These are phyloP conservation scores for Citrullus amarus DNA, from an alignment of 306 rosid species.

Conservation along the genomic window DNA sequence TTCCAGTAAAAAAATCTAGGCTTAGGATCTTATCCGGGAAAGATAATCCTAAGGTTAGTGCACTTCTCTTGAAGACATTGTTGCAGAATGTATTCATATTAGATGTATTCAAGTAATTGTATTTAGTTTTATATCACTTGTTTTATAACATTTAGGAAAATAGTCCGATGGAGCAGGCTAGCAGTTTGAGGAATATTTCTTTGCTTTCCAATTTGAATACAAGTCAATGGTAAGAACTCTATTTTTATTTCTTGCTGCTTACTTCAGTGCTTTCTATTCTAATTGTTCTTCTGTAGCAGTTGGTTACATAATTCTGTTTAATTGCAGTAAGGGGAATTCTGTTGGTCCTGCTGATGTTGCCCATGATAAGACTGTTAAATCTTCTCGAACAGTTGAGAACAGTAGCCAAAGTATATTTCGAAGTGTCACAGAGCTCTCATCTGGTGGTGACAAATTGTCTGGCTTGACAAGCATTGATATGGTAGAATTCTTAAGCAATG, in stretches of 20 bases:
- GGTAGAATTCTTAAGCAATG: slow-evolving; percentile 30
- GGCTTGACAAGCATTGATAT: slow-evolving; percentile 54
- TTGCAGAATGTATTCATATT: neutral
- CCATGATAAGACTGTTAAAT: slow-evolving; percentile 18
- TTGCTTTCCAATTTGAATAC: slow-evolving; percentile 28
- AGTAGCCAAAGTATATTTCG: slow-evolving; percentile 55
- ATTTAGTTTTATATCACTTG: slow-evolving; percentile 8
- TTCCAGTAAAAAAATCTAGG: slow-evolving; percentile 44
- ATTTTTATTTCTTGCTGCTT: slow-evolving; percentile 28
- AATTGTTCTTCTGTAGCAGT: neutral
- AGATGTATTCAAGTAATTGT: neutral
- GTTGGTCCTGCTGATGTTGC: slow-evolving; percentile 21
- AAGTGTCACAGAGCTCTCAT: slow-evolving; percentile 68
- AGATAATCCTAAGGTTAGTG: slow-evolving; percentile 65
- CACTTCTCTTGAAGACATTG: neutral
- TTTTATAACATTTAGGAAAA: slow-evolving; percentile 37
- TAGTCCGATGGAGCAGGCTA: slow-evolving; percentile 35
- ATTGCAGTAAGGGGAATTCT: slow-evolving; percentile 35
- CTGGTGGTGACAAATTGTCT: slow-evolving; percentile 36
- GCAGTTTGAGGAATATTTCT: slow-evolving; percentile 32
- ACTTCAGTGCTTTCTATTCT: neutral
- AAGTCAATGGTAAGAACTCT: slow-evolving; percentile 33
- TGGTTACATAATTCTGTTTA: slow-evolving; percentile 9
- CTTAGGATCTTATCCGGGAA: slow-evolving; percentile 36
- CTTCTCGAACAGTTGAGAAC: slow-evolving; percentile 37